Evolutionary conservation across 2,329 filamentous ascomycete species (phyloP), one percentile per base, ranked within the genome.

Genomic region (Cercospora sp.): DNA sequence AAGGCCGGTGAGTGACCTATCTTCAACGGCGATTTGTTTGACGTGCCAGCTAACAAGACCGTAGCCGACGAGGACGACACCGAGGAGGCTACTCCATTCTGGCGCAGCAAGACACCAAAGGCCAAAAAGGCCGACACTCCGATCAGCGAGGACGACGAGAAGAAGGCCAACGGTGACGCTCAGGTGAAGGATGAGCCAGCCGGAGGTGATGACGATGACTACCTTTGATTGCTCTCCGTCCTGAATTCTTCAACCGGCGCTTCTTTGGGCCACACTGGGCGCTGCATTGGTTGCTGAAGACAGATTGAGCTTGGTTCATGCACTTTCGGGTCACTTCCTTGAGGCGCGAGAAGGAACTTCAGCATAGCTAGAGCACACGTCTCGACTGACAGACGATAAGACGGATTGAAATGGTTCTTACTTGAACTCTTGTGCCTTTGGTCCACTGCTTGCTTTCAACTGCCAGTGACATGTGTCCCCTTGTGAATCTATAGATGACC

Each of bases 1-100:
- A 71, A 69, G 62, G 59, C 48, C 23, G 64, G 68, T 71, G 45
- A 51, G 58, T 68, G 28, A n/a, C n/a, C n/a, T n/a, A n/a, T n/a
- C n/a, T n/a, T n/a, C n/a, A n/a, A n/a, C n/a, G n/a, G n/a, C n/a
- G n/a, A n/a, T n/a, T n/a, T n/a, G n/a, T n/a, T n/a, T n/a, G n/a
- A n/a, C n/a, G n/a, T n/a, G n/a, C n/a, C n/a, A n/a, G n/a, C n/a
- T n/a, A n/a, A n/a, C n/a, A n/a, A n/a, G n/a, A n/a, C n/a, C n/a
- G n/a, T n/a, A n/a, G 66, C n/a, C 20, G 65, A 63, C 12, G 68
- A 61, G 5, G 68, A 55, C 28, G 65, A 69, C 33, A 36, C 31
- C 2, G 65, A 67, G 28, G 55, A 51, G 0, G 64, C n/a, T 7
- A 64, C 68, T 26, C 65, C 65, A 3, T 26, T 42, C 20, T 68